These are phyloP conservation scores for Candida nanaspora DNA, from an alignment of 805 yeast species.

Conservation along the genomic window DNA sequence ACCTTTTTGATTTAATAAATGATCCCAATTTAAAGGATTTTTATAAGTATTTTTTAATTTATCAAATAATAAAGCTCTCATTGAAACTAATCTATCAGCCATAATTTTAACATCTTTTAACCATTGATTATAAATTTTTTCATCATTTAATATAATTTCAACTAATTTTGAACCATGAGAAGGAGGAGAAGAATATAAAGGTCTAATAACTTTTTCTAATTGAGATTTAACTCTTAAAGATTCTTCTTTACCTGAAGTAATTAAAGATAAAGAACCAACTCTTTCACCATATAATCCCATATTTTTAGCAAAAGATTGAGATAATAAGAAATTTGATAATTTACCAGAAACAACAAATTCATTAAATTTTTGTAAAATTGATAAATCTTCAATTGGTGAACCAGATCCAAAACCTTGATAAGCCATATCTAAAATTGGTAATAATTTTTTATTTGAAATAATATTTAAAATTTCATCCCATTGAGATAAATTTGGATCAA, in stretches of 20 bases:
- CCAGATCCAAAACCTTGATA: conserved; percentile 96
- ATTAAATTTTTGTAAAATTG: conserved; percentile 34
- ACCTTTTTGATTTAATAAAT: conserved; percentile 83
- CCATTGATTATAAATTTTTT: conserved; percentile 66
- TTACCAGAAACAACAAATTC: conserved; percentile 39
- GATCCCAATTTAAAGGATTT: conserved; percentile 73
- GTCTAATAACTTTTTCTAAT: conserved; percentile 75
- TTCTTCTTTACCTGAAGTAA: conserved; percentile 51
- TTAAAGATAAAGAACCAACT: conserved; percentile 71
- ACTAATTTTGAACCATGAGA: conserved; percentile 91
- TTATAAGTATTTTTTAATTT: conserved; percentile 43
- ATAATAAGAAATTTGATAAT: conserved; percentile 47
- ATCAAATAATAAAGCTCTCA: conserved; percentile 59
- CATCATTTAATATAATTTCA: conserved; percentile 59
- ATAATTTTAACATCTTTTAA: conserved; percentile 68
- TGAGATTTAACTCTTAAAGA: conserved; percentile 47
- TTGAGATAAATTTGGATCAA: conserved; percentile 77
- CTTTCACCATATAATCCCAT: conserved; percentile 96
- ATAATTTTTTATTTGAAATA: conserved; percentile 47
- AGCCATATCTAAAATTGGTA: conserved; percentile 88
- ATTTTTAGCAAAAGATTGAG: conserved; percentile 93
- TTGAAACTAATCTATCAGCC: conserved; percentile 69
- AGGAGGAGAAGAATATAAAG: conserved; percentile 90
- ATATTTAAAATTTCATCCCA: conserved; percentile 73
- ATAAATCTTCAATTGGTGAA: conserved; percentile 61